Evolutionary conservation across 2,329 filamentous ascomycete species (phyloP).

Genomic region (Endothia cerciana): DNA sequence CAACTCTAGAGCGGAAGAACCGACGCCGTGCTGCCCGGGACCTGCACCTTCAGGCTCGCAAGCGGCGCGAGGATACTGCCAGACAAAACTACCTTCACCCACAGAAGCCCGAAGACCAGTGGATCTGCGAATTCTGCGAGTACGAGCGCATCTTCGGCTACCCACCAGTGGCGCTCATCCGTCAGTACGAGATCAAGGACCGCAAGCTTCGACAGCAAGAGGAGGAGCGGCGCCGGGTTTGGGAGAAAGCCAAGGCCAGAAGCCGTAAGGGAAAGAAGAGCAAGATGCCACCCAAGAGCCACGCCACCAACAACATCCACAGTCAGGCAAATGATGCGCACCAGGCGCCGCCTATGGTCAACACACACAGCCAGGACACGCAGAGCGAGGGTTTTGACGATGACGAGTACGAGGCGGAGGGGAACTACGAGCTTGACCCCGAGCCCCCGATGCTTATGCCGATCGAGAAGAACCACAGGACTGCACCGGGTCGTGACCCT

Average conservation of each 20-base stretch:
- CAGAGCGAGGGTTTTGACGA: slow-evolving; percentile 29
- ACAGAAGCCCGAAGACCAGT: slow-evolving; percentile 72
- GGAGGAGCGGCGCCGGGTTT: slow-evolving; percentile 79
- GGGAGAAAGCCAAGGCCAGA: slow-evolving; percentile 95
- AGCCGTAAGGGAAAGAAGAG: slow-evolving; percentile 86
- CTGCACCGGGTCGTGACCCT: not conserved
- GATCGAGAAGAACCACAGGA: slow-evolving; percentile 7
- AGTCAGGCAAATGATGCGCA: slow-evolving; percentile 26
- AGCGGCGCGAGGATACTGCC: slow-evolving; percentile 77
- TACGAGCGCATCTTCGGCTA: slow-evolving; percentile 95
- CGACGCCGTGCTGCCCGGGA: slow-evolving; percentile 71
- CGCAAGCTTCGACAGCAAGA: slow-evolving; percentile 80
- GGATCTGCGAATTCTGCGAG: slow-evolving; percentile 98
- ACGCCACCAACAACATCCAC: slow-evolving; percentile 34
- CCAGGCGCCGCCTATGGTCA: slow-evolving; percentile 32
- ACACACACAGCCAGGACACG: slow-evolving; percentile 31
- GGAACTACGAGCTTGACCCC: slow-evolving; percentile 23
- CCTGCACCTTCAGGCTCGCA: slow-evolving; percentile 73
- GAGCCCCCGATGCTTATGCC: slow-evolving; percentile 14
- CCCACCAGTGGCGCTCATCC: slow-evolving; percentile 81
- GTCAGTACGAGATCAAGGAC: slow-evolving; percentile 94
- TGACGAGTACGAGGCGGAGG: slow-evolving; percentile 28
- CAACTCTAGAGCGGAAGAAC: slow-evolving; percentile 25
- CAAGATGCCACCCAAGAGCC: slow-evolving; percentile 64
- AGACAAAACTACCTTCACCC: slow-evolving; percentile 77